Evolutionary conservation across 129 eudicot species (phyloP), one percentile per base, ranked within the genome.

Genomic region (Chrysanthemum seticuspe): DNA sequence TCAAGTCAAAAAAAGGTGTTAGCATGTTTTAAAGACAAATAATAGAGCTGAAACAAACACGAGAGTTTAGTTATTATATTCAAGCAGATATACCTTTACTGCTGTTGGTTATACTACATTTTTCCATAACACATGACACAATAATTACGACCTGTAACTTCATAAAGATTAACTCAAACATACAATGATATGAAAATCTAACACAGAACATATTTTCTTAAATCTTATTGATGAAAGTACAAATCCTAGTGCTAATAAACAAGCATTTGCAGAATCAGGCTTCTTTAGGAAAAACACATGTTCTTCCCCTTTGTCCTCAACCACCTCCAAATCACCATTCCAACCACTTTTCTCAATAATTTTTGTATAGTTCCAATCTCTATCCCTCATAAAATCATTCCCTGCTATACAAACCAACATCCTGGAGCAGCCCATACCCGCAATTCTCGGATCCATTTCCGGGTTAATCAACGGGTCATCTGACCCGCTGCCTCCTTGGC

Each of bases 381-480:
- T 78, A 10, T 57, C 76, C 76, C 73, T 81, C 74, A 83, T 12
- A 3, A 44, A 5, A 69, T 84, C 88, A 2, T 78, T 68, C 10
- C 34, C 85, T 1, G 79, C 88, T 1, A 78, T 68, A 68, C 12
- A 73, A 36, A 87, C 74, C 74, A 87, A 13, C 13, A 84, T 79
- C 65, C 49, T 84, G 27, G 27, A 56, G 68, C 81, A 71, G 14
- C 83, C 85, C 14, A 84, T 36, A 14, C 48, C 65, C 55, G 73
- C 55, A 13, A 87, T 23, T 2, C 49, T 70, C 63, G 82, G 82
- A 64, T 87, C 85, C 74, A n/a, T 25, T 1, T 10, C 81, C 72
- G 86, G 88, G 75, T 87, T 79, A 27, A 81, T 25, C 40, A 56
- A 18, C 47, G 86, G 85, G 71, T 87, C 92, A 60, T 87, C 86